phyloP scores from a whole-genome alignment of 768 basidiomycete species.

The Strobilomyces confusus region DNA sequence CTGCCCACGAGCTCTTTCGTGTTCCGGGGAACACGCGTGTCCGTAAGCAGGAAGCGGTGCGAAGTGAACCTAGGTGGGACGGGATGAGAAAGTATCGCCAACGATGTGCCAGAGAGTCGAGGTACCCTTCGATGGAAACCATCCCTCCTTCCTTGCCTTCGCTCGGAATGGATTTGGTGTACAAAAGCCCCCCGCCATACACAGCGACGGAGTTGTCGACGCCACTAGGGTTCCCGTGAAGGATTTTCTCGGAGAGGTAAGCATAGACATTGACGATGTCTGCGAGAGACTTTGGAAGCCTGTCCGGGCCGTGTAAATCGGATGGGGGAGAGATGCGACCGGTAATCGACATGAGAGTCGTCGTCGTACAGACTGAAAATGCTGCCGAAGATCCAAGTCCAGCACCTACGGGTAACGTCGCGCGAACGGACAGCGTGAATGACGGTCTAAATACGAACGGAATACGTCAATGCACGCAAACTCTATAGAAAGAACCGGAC shows the following conservation, averaged over 20 bases:
- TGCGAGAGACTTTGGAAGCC: slow-evolving; percentile 58
- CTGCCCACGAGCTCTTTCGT: slow-evolving; percentile 92
- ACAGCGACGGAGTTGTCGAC: slow-evolving; percentile 95
- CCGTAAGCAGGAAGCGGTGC: slow-evolving; percentile 83
- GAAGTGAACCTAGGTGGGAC: slow-evolving; percentile 71
- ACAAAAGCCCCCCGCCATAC: slow-evolving; percentile 88
- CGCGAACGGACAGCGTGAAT: slow-evolving; percentile 77
- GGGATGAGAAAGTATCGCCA: slow-evolving; percentile 5
- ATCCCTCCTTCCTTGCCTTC: slow-evolving; percentile 74
- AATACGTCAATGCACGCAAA: slow-evolving; percentile 14
- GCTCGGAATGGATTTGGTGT: slow-evolving; percentile 61
- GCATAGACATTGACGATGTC: slow-evolving; percentile 91
- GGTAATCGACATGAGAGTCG: slow-evolving; percentile 74
- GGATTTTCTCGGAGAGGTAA: slow-evolving; percentile 90
- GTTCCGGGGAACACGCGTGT: slow-evolving; percentile 90
- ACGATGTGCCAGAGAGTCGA: too few relatives aligned
- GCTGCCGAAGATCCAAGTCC: slow-evolving; percentile 97
- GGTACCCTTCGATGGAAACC: slow-evolving; percentile 82
- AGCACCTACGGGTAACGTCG: slow-evolving; percentile 89
- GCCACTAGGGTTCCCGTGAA: slow-evolving; percentile 96
- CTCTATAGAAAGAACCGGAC: slow-evolving; percentile 40
- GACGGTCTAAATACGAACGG: slow-evolving; percentile 49
- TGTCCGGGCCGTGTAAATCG: slow-evolving; percentile 39
- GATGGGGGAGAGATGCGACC: slow-evolving; percentile 51
- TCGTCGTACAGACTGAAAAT: slow-evolving; percentile 84